Evolutionary conservation across 768 basidiomycete species (phyloP), one percentile per base, ranked within the genome.

Genomic region (Panus rudis): DNA sequence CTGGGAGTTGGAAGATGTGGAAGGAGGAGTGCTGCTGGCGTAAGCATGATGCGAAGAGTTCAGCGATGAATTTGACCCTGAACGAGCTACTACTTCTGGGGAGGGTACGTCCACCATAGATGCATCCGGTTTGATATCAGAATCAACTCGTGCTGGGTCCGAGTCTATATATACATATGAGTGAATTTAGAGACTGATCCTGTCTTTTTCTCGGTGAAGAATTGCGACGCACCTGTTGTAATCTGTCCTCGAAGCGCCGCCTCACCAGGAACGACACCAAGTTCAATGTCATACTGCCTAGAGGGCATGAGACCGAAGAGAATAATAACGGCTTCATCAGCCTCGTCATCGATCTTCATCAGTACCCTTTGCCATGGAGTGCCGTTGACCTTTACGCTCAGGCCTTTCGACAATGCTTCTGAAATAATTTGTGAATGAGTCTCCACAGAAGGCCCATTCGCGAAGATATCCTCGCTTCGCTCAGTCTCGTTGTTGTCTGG

Each of bases 241-340:
- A 92, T 78, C 53, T 83, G 79, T 42, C 71, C 73, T 28, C 76
- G 68, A 19, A 84, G 66, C n/a, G 53, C 48, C 19, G 76, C 69
- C 20, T 78, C 81, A 5, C 71, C 72, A 7, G 79, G 78, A 4
- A 83, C 79, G 21, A 93, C 72, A 2, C 75, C 81, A 10, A 96
- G 67, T 55, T 92, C 87, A 40, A 96, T 81, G 55, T 96, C 91
- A 54, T 96, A 96, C 58, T 89, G 86, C 43, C 87, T 75, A 2
- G 87, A 87, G 3, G 91, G 92, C 68, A 86, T 76, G 35, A 97
- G 70, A 1, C 89, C 90, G 46, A 91, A 92, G 21, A 97, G 77
- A 46, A 94, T 87, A 41, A 96, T 89, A 43, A 93, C 78, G 0
- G 90, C 92, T 56, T 94, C 86, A 51, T 93, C 91, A 0, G 74